Evolutionary conservation across 352 stramenopile species (phyloP), one percentile per base, ranked within the genome.

Genomic region (Globisporangium cederbergense): DNA sequence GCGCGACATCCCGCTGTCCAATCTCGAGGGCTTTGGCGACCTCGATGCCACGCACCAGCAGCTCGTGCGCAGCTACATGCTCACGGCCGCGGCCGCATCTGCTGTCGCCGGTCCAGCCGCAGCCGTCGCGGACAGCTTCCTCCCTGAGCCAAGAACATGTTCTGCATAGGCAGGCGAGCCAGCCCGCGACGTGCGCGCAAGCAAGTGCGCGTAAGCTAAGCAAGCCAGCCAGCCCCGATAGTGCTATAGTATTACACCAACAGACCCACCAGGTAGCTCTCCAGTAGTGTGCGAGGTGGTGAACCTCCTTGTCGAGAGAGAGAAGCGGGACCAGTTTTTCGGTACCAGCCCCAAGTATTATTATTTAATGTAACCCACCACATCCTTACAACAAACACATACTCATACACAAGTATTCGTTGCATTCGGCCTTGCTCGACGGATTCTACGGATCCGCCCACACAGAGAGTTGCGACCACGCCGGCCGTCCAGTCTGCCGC

Each of bases 21-120:
- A 78, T 57, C 73, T 93, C 38, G 83, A 93, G 63, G 83, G 83
- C 20, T 93, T 88, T 63, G 64, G 54, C n/a, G 82, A 93, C 30
- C 76, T 93, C 25, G 67, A 84, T 53, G 55, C 73, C 13, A 38
- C 73, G 52, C 74, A 89, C 55, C 80, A 89, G 63, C 67, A 89
- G 65, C 62, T 88, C 38, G 77, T 92, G 58, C 71, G 77, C 55
- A 71, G 70, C 59, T 84, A 71, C 56, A 74, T 81, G 52, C 58
- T 83, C 30, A 49, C 52, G 25, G 40, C 55, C 36, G 34, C 32
- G 32, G 32, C 55, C 18, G 10, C 55, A 2, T 25, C 56, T 10
- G 38, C 22, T 18, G 16, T 22, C 42, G 42, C 4, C 4, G 42
- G 42, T 16, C 42, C 42, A n/a, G 22, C 54, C 18, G 53, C n/a